phyloP scores from a whole-genome alignment of 2,329 filamentous ascomycete genomes.

The Fusarium nematophilum region DNA sequence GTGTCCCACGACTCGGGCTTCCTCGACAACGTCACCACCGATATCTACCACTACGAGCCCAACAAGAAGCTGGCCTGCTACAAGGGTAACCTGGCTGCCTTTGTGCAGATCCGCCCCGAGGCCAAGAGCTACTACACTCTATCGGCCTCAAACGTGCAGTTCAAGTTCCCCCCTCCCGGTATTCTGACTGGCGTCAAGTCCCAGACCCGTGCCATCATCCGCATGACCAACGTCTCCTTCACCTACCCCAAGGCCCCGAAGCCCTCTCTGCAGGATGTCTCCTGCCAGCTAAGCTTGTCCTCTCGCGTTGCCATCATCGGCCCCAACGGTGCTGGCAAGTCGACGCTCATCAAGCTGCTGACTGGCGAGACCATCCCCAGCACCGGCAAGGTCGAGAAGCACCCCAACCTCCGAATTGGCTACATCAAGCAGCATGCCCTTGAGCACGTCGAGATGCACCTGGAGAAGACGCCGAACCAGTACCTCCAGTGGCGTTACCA shows the following conservation, averaged over 20 bases:
- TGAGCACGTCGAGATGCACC: conserved; percentile 99
- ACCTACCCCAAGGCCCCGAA: conserved; percentile 92
- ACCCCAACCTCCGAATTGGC: conserved; percentile 97
- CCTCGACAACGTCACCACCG: conserved; percentile 95
- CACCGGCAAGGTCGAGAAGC: conserved; percentile 91
- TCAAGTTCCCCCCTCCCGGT: conserved; percentile 97
- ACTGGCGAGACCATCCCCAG: conserved; percentile 92
- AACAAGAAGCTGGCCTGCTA: conserved; percentile 93
- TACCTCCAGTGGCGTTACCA: conserved; percentile 99
- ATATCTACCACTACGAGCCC: conserved; percentile 98
- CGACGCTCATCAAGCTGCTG: conserved; percentile 95
- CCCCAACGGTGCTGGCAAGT: conserved; percentile 97
- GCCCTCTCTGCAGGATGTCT: conserved; percentile 87
- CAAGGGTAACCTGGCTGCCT: conserved; percentile 83
- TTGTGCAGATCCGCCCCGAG: conserved; percentile 91
- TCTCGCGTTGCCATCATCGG: conserved; percentile 97
- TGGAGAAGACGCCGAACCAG: conserved; percentile 99
- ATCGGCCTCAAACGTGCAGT: conserved; percentile 86
- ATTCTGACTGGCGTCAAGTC: conserved; percentile 97
- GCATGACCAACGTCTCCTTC: conserved; percentile 92
- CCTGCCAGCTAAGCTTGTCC: conserved; percentile 87
- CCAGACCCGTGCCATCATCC: conserved; percentile 90
- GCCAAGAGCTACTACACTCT: conserved; percentile 98
- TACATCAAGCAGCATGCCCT: conserved; percentile 99
- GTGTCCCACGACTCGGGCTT: conserved; percentile 99